Evolutionary conservation across 2,329 filamentous ascomycete genomes (phyloP).

Genomic region (Beauveria medogensis): DNA sequence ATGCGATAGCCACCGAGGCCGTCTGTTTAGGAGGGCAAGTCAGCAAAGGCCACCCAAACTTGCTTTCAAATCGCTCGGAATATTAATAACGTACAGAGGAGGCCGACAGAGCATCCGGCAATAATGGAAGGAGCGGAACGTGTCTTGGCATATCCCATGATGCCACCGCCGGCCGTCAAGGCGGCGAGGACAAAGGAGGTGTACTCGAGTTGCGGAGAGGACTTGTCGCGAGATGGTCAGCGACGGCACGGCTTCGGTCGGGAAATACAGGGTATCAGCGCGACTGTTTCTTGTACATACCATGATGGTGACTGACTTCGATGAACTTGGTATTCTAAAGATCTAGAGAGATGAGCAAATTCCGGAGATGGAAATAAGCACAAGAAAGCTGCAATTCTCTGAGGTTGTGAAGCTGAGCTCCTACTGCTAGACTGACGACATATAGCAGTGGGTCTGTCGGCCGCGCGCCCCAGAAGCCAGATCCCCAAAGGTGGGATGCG

Average conservation of each 20-base stretch:
- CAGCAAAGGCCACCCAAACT: background rate
- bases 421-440: slow-evolving; percentile 12
- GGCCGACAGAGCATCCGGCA: slow-evolving; percentile 76
- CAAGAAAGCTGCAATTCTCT: background rate
- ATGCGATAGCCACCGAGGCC: slow-evolving; percentile 75
- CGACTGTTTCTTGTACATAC: background rate
- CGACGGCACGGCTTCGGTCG: background rate
- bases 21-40: slow-evolving; percentile 37
- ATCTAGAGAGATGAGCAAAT: background rate
- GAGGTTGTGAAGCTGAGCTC: background rate
- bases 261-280: background rate
- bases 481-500: slow-evolving; percentile 5
- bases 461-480: slow-evolving; percentile 9
- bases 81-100: slow-evolving; percentile 41
- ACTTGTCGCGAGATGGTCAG: background rate
- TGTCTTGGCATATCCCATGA: slow-evolving; percentile 77
- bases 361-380: background rate
- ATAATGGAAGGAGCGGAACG: slow-evolving; percentile 79
- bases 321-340: too few species aligned
- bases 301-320: background rate
- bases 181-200: slow-evolving; percentile 72
- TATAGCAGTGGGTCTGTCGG: slow-evolving; percentile 6
- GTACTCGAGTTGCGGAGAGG: slow-evolving; percentile 27
- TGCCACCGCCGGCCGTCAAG: slow-evolving; percentile 79
- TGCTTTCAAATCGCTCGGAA: background rate